These are phyloP conservation scores for Starmerella etchellsii DNA, from an alignment of 805 yeast species.

Conservation along the genomic window DNA sequence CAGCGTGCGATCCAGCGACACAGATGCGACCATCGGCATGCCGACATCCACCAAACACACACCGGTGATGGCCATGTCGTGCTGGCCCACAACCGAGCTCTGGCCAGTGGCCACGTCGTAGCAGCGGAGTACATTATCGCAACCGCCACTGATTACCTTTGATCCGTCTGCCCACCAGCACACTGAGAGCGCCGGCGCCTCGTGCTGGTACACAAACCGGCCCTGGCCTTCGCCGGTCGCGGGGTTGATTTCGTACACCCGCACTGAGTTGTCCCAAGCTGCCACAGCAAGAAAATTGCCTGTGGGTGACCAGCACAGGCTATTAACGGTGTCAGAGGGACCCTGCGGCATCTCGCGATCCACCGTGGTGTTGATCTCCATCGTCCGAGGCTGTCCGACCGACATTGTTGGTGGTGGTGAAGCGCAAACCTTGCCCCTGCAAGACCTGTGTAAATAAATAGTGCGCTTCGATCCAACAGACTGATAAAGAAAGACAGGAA, in stretches of 20 bases:
- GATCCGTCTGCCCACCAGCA: constrained; percentile 82
- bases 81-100: constrained; percentile 70
- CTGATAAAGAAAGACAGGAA: no score
- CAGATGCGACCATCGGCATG: constrained; percentile 65
- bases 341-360: constrained; percentile 17
- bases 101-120: constrained; percentile 78
- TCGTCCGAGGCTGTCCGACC: no score
- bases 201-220: constrained; percentile 78
- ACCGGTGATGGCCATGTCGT: constrained; percentile 63
- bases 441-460: no score
- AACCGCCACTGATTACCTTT: constrained; percentile 77
- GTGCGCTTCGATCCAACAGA: no score
- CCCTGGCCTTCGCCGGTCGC: constrained; percentile 67
- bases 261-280: constrained; percentile 90
- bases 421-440: no score
- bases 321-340: constrained; percentile 61
- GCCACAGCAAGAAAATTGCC: constrained; percentile 71
- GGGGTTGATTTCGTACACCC: constrained; percentile 73
- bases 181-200: constrained; percentile 70
- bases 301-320: constrained; percentile 72
- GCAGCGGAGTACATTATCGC: constrained; percentile 74
- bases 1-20: constrained; percentile 93
- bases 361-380: constrained; percentile 1
- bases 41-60: constrained; percentile 72
- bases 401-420: no score